These are phyloP conservation scores for Carex arenaria DNA, from an alignment of 202 grass and related monocot genomes.

Conservation along the genomic window DNA sequence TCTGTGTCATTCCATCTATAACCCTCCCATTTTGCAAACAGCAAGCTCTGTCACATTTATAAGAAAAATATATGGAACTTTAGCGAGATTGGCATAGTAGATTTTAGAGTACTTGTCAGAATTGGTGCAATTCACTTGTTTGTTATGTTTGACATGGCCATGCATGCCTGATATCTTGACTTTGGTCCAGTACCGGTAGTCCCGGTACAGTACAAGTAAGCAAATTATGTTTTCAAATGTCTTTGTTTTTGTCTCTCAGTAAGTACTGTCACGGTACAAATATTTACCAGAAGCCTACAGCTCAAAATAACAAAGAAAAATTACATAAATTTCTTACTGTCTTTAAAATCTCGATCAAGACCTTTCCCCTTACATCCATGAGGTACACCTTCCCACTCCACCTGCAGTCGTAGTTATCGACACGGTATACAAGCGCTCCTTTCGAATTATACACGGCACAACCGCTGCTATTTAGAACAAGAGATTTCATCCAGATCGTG, in stretches of 20 bases:
- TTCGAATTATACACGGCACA: conserved; percentile 78
- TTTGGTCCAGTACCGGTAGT: background rate
- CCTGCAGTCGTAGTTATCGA: conserved; percentile 69
- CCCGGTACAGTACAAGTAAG: background rate
- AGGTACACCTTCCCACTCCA: conserved; percentile 51
- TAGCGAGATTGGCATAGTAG: background rate
- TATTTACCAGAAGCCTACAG: background rate
- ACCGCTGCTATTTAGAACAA: conserved; percentile 68
- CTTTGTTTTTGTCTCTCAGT: background rate
- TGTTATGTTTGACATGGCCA: background rate
- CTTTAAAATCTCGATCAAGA: conserved; percentile 57
- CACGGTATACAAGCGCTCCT: conserved; percentile 66
- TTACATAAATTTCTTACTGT: conserved; percentile 27
- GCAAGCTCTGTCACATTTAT: conserved; percentile 33
- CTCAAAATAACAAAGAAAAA: background rate
- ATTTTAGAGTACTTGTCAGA: background rate
- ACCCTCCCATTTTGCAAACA: conserved; percentile 61
- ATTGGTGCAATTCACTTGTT: background rate
- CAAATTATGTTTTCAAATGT: conserved; percentile 4
- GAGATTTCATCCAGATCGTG: conserved; percentile 93
- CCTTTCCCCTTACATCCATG: conserved; percentile 71
- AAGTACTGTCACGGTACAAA: background rate
- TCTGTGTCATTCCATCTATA: conserved; percentile 41
- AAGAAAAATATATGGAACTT: background rate
- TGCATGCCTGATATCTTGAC: background rate